Percentiles rank a stretch among this genome's conserved stretches.
These are phyloP conservation scores for Boletus vermiculosoides DNA, from an alignment of 768 basidiomycete species.

Conservation along the genomic window DNA sequence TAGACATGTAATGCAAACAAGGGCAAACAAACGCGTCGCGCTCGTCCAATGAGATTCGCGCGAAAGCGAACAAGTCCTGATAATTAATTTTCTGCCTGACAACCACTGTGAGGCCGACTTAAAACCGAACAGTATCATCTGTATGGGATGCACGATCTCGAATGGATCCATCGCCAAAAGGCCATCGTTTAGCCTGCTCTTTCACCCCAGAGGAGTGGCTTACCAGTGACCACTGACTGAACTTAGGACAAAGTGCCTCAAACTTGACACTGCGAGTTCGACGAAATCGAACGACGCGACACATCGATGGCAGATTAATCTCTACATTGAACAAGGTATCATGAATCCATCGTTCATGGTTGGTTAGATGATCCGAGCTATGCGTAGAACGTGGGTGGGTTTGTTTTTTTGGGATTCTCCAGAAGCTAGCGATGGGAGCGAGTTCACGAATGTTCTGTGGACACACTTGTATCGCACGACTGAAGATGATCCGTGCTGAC, in stretches of 20 bases:
- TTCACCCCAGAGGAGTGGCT: neutral
- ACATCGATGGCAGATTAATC: no score
- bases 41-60: slow-evolving; percentile 13
- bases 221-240: no score
- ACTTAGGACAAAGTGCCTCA: neutral
- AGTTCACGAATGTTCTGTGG: neutral
- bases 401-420: neutral
- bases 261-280: no score
- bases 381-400: neutral
- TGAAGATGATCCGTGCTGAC: neutral
- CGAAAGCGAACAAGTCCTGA: neutral
- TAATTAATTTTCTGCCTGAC: neutral
- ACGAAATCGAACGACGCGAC: no score
- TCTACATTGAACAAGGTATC: no score
- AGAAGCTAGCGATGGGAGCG: neutral
- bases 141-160: no score
- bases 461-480: neutral
- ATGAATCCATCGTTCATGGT: neutral
- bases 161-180: no score
- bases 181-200: no score
- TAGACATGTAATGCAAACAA: slow-evolving; percentile 22
- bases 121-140: neutral
- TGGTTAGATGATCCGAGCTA: neutral
- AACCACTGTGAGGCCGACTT: neutral
- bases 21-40: slow-evolving; percentile 35